Conservation (phyloP, 169 alveolate genomes). For the Plasmodium malariae region DNA sequence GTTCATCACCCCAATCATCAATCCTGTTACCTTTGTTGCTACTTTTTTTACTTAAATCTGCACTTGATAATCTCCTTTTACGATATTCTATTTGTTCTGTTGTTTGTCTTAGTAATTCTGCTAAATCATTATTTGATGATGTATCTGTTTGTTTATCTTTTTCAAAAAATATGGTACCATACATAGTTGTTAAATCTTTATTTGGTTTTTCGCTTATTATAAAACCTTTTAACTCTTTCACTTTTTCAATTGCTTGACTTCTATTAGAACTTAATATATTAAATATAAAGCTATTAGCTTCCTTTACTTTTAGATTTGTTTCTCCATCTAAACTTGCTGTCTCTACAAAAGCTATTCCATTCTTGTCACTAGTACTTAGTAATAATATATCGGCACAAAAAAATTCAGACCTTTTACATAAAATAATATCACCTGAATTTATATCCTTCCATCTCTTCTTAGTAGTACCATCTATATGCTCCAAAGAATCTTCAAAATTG, state of each 20-base stretch:
- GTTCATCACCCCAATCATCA: not conserved
- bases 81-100: constrained; percentile 32
- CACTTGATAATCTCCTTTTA: constrained; percentile 10
- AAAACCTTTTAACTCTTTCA: constrained; percentile 61
- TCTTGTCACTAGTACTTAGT: constrained; percentile 89
- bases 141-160: constrained; percentile 26
- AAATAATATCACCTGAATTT: constrained; percentile 95
- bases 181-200: constrained; percentile 70
- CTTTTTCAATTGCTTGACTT: constrained; percentile 36
- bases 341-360: constrained; percentile 95
- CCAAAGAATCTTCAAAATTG: constrained; percentile 44
- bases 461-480: constrained; percentile 63
- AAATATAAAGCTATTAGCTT: constrained; percentile 79
- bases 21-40: constrained; percentile 9
- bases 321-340: constrained; percentile 98
- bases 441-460: constrained; percentile 88
- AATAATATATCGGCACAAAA: constrained; percentile 97
- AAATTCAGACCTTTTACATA: constrained; percentile 89
- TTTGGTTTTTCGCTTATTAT: constrained; percentile 66
- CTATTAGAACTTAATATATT: constrained; percentile 35
- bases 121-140: not conserved
- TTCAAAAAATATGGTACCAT: constrained; percentile 70
- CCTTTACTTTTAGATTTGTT: constrained; percentile 93
- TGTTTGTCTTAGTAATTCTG: constrained; percentile 5
- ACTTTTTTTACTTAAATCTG: constrained; percentile 35